Percentiles rank a stretch among this genome's conserved stretches.
phyloP scores from a whole-genome alignment of 1,284 basidiomycete species.

The Pyrrhoderma noxium region DNA sequence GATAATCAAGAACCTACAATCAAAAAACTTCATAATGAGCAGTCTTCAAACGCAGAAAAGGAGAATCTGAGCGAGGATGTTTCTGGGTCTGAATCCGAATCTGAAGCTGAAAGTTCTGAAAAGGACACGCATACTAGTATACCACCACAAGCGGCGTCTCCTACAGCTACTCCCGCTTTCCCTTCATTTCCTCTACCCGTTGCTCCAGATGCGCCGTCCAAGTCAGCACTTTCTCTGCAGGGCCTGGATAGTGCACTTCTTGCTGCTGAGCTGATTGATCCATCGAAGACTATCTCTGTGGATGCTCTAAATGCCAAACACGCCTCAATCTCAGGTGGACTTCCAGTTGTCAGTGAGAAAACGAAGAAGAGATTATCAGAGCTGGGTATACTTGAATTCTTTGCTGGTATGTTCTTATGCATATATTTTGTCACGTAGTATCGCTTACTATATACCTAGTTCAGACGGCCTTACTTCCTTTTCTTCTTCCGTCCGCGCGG shows the following conservation, averaged over 20 bases:
- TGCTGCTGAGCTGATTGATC: conserved; percentile 65
- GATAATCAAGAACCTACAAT: conserved; percentile 17
- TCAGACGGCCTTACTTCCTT: conserved; percentile 77
- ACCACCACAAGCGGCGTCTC: conserved; percentile 24
- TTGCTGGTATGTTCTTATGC: conserved; percentile 62
- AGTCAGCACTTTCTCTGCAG: conserved; percentile 61
- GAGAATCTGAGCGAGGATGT: conserved; percentile 14
- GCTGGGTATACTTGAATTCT: conserved; percentile 74
- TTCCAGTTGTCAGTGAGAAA: conserved; percentile 50
- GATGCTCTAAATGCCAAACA: conserved; percentile 32
- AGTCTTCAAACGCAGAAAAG: neutral
- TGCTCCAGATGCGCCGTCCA: conserved; percentile 65
- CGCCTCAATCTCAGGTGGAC: conserved; percentile 17
- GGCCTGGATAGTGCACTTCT: conserved; percentile 71
- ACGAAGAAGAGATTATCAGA: conserved; percentile 61
- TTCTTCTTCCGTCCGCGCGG: conserved; percentile 48
- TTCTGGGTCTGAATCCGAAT: conserved; percentile 9
- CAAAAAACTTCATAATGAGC: neutral
- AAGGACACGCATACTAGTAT: conserved; percentile 2
- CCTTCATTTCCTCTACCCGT: conserved; percentile 68
- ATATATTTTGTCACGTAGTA: neutral
- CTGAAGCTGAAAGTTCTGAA: conserved; percentile 18
- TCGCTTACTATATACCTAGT: conserved; percentile 38
- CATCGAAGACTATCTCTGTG: conserved; percentile 43
- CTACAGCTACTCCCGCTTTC: conserved; percentile 33